These are phyloP conservation scores for Fusarium guadeloupense DNA, from an alignment of 2,329 filamentous ascomycete genomes.

Conservation along the genomic window DNA sequence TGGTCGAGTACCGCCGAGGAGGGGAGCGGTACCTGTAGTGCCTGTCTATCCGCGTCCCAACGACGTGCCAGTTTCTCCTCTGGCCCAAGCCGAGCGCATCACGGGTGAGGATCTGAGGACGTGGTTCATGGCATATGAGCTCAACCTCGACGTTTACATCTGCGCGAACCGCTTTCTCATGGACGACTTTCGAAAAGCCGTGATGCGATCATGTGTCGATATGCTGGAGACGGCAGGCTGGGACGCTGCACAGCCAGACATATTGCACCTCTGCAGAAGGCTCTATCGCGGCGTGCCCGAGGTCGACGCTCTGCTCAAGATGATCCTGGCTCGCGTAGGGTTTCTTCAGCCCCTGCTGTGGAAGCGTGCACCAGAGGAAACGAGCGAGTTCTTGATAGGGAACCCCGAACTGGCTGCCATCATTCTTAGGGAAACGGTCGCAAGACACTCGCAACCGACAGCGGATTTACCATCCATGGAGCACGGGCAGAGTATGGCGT, in stretches of 20 bases:
- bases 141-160: slow-evolving; percentile 60
- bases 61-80: slow-evolving; percentile 1
- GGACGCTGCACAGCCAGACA: slow-evolving; percentile 54
- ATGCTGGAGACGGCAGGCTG: slow-evolving; percentile 56
- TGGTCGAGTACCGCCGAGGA: slow-evolving; percentile 13
- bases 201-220: slow-evolving; percentile 56
- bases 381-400: slow-evolving; percentile 53
- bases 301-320: slow-evolving; percentile 55
- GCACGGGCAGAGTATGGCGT: slow-evolving; percentile 7
- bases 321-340: slow-evolving; percentile 59
- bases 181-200: slow-evolving; percentile 54
- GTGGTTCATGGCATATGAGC: slow-evolving; percentile 58
- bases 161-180: slow-evolving; percentile 59
- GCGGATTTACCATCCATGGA: slow-evolving; percentile 58
- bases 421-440: slow-evolving; percentile 58
- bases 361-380: slow-evolving; percentile 53
- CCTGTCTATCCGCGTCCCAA: slow-evolving; percentile 1
- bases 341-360: slow-evolving; percentile 59
- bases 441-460: slow-evolving; percentile 49
- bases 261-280: slow-evolving; percentile 55
- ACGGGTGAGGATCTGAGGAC: slow-evolving; percentile 56
- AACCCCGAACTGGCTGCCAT: slow-evolving; percentile 58
- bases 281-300: slow-evolving; percentile 56
- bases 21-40: slow-evolving; percentile 6
- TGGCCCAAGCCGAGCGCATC: slow-evolving; percentile 44